Evolutionary conservation across 2,329 filamentous ascomycete genomes (phyloP).

Genomic region (Penicillium frequentans): DNA sequence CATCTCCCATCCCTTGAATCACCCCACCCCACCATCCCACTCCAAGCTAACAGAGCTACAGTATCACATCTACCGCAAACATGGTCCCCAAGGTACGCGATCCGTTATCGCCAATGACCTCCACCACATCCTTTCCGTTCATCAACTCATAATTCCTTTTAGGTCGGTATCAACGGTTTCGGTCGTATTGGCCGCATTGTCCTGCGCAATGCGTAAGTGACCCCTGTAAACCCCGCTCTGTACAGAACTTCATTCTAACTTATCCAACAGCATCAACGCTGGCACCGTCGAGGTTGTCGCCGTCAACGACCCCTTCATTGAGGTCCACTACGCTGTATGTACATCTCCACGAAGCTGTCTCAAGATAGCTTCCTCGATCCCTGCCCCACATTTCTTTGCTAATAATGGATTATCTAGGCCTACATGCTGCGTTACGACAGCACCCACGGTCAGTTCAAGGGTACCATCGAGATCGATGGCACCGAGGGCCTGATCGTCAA

Average conservation of each 20-base stretch:
- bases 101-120: not conserved
- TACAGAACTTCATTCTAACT: constrained; percentile 16
- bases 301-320: constrained; percentile 99
- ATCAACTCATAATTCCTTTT: not conserved
- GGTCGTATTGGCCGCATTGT: constrained; percentile 98
- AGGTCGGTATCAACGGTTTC: constrained; percentile 99
- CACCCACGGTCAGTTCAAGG: constrained; percentile 96
- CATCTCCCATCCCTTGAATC: not conserved
- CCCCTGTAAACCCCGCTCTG: not conserved
- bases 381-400: not conserved
- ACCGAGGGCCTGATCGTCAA: constrained; percentile 75
- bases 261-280: constrained; percentile 67
- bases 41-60: constrained; percentile 24
- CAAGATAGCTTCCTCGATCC: too few relatives aligned
- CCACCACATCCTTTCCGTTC: not conserved
- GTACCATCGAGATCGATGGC: constrained; percentile 72
- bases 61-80: constrained; percentile 29
- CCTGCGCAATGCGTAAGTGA: constrained; percentile 88
- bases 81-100: constrained; percentile 38
- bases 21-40: constrained; percentile 1
- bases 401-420: constrained; percentile 56
- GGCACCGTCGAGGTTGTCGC: constrained; percentile 87
- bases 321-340: constrained; percentile 94
- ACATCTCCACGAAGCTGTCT: not conserved
- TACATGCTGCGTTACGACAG: constrained; percentile 99